Evolutionary conservation across 2,329 filamentous ascomycete species (phyloP).

Genomic region (Colletotrichum lindemuthianum): DNA sequence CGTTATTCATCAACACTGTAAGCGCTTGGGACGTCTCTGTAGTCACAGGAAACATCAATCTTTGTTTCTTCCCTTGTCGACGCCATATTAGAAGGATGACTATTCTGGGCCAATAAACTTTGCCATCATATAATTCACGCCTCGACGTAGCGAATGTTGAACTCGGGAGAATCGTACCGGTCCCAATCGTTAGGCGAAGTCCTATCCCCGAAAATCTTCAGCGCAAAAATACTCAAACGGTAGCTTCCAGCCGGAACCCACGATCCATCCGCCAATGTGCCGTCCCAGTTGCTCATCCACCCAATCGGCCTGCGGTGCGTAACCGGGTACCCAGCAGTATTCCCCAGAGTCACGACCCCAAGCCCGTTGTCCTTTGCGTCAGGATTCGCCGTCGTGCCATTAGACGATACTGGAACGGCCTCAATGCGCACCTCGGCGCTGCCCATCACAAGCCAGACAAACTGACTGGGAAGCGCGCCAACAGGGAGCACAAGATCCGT

Average conservation of each 20-base stretch:
- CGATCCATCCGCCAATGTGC: conserved; percentile 55
- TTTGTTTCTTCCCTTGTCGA: too few species aligned
- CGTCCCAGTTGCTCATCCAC: conserved; percentile 51
- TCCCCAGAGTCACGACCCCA: conserved; percentile 20
- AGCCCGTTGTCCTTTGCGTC: conserved; percentile 22
- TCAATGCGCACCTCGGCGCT: conserved; percentile 33
- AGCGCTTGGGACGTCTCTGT: too few species aligned
- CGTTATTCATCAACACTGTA: too few species aligned
- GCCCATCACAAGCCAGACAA: conserved; percentile 34
- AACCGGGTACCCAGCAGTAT: conserved; percentile 18
- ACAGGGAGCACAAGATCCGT: conserved; percentile 11
- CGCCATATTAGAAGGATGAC: too few species aligned
- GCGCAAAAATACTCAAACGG: conserved; percentile 48
- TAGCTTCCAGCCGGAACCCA: conserved; percentile 62
- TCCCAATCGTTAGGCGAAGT: conserved; percentile 34
- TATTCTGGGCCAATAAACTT: too few species aligned
- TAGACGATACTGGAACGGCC: conserved; percentile 9
- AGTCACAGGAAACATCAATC: too few species aligned
- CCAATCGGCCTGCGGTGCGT: conserved; percentile 20
- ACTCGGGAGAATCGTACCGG: conserved; percentile 50
- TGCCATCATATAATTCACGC: not conserved
- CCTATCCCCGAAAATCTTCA: conserved; percentile 35
- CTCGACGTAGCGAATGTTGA: conserved; percentile 54
- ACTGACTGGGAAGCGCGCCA: conserved; percentile 21
- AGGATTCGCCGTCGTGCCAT: not conserved